phyloP scores from a whole-genome alignment of 768 basidiomycete genomes.

The Psilocybe subaeruginosa region DNA sequence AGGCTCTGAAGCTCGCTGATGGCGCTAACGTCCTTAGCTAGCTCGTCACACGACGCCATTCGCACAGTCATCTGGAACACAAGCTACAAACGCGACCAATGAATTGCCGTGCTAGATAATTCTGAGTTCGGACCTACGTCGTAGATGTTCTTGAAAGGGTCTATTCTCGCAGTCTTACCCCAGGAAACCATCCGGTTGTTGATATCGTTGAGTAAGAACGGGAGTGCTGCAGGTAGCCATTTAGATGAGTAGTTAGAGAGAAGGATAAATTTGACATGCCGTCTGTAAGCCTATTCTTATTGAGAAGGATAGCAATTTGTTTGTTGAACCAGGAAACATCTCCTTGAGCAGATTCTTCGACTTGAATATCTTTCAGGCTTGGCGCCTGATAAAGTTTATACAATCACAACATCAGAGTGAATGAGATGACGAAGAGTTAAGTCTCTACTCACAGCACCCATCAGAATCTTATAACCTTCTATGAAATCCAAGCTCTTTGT shows the following conservation, averaged over 20 bases:
- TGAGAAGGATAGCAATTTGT: slow-evolving; percentile 19
- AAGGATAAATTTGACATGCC: slow-evolving; percentile 3
- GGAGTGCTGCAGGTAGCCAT: slow-evolving; percentile 21
- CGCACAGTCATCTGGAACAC: slow-evolving; percentile 41
- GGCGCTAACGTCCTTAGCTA: slow-evolving; percentile 28
- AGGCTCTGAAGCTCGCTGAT: slow-evolving; percentile 25
- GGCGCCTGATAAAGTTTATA: slow-evolving; percentile 16
- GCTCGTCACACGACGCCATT: slow-evolving; percentile 37
- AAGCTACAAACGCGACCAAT: slow-evolving; percentile 24
- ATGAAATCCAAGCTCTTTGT: slow-evolving; percentile 28
- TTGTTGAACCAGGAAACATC: slow-evolving; percentile 28
- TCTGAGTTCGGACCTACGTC: slow-evolving; percentile 23
- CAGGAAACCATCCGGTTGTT: slow-evolving; percentile 27
- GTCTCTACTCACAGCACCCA: slow-evolving; percentile 30
- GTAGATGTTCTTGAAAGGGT: slow-evolving; percentile 35
- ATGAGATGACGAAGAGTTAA: too few species aligned
- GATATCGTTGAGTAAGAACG: slow-evolving; percentile 32
- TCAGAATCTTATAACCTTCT: slow-evolving; percentile 38
- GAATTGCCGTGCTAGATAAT: too few species aligned
- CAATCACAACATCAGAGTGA: background rate
- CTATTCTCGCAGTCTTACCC: slow-evolving; percentile 29
- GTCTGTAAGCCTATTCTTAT: slow-evolving; percentile 22
- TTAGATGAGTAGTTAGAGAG: background rate
- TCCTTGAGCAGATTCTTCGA: slow-evolving; percentile 14
- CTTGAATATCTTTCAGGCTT: slow-evolving; percentile 26